Evolutionary conservation across 2,329 filamentous ascomycete genomes (phyloP).

Genomic region (Raffaelea albimanens): DNA sequence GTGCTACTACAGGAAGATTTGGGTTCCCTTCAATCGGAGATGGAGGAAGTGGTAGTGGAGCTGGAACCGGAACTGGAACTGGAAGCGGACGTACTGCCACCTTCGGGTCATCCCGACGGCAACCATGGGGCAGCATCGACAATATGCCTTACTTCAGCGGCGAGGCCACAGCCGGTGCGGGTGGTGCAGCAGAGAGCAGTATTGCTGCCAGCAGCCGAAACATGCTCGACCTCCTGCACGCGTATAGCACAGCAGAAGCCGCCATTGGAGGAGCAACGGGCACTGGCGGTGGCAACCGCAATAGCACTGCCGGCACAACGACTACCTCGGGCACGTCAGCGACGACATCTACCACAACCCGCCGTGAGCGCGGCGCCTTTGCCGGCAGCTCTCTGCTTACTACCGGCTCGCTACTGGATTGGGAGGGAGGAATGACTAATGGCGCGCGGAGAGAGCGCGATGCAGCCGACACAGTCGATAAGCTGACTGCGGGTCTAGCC

Average conservation of each 20-base stretch:
- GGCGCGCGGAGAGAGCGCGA: constrained; percentile 11
- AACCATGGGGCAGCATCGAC: not conserved
- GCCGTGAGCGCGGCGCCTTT: constrained; percentile 12
- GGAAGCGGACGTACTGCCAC: not conserved
- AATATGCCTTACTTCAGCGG: too few relatives aligned
- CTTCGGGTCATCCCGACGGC: not conserved
- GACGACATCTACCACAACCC: not conserved
- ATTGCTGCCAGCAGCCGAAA: not conserved
- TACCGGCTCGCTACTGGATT: constrained; percentile 18
- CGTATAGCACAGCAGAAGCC: not conserved
- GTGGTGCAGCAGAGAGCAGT: not conserved
- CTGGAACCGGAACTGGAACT: not conserved
- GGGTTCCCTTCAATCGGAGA: not conserved
- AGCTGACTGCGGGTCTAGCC: constrained; percentile 49
- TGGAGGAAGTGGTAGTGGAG: not conserved
- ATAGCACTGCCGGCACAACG: too few relatives aligned
- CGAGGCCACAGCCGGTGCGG: too few relatives aligned
- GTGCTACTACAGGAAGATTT: not conserved
- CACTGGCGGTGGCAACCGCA: not conserved
- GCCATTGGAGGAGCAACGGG: not conserved
- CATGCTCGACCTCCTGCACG: not conserved
- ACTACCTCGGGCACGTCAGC: not conserved
- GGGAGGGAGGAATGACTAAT: constrained; percentile 15
- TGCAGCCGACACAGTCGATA: constrained; percentile 46
- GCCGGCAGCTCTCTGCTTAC: constrained; percentile 21